Evolutionary conservation across 2,329 filamentous ascomycete genomes (phyloP).

Genomic region (Reticulascus tulasneorum): DNA sequence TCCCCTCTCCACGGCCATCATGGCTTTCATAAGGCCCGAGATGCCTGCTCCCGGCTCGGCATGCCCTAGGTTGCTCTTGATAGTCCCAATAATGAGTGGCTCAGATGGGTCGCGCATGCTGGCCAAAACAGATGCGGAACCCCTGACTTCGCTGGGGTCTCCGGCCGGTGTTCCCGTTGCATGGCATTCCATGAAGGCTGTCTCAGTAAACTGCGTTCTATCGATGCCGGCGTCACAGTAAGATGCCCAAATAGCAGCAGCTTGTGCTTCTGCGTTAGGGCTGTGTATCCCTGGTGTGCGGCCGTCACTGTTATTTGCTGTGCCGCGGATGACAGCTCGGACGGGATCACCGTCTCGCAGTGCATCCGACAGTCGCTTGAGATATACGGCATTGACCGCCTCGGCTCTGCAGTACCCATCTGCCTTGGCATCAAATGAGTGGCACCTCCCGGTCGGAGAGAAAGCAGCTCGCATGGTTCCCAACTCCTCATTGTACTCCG

Average conservation of each 20-base stretch:
- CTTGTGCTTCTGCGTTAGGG: slow-evolving; percentile 14
- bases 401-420: slow-evolving; percentile 31
- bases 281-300: slow-evolving; percentile 12
- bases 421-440: slow-evolving; percentile 27
- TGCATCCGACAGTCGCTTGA: slow-evolving; percentile 26
- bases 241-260: slow-evolving; percentile 20
- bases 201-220: slow-evolving; percentile 10
- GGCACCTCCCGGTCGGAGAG: slow-evolving; percentile 19
- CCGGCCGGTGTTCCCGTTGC: slow-evolving; percentile 35
- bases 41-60: slow-evolving; percentile 22
- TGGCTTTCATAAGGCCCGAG: slow-evolving; percentile 21
- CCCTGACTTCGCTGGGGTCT: slow-evolving; percentile 31
- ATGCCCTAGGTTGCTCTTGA: slow-evolving; percentile 28
- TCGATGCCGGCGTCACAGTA: slow-evolving; percentile 20
- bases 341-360: slow-evolving; percentile 18
- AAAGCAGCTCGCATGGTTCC: slow-evolving; percentile 1
- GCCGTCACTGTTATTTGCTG: slow-evolving; percentile 15
- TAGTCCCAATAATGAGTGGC: slow-evolving; percentile 7
- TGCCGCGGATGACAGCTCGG: slow-evolving; percentile 16
- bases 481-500: background rate
- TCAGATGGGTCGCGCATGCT: slow-evolving; percentile 4
- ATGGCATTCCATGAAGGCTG: slow-evolving; percentile 26
- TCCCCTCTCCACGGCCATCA: slow-evolving; percentile 20
- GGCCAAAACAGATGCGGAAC: slow-evolving; percentile 21
- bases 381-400: slow-evolving; percentile 23